Evolutionary conservation across 495 filamentous ascomycete species (phyloP).

Genomic region (Saxispiralis lemnorum): DNA sequence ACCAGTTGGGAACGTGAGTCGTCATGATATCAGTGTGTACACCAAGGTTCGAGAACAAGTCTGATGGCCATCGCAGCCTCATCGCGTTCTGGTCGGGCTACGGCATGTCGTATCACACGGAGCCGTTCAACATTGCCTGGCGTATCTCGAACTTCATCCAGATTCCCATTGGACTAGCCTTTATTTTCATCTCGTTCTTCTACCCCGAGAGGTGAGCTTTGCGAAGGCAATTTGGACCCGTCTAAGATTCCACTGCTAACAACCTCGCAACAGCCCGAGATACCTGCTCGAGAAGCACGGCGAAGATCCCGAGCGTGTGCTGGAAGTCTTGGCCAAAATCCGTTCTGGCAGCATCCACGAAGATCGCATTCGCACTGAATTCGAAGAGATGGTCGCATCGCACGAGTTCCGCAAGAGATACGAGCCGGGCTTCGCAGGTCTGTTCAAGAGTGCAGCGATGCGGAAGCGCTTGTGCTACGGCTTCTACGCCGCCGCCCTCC

Average conservation of each 20-base stretch:
- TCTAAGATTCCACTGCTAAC: no score
- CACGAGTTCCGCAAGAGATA: conserved; percentile 21
- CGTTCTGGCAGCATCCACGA: conserved; percentile 19
- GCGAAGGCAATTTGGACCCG: no score
- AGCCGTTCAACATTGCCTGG: conserved; percentile 27
- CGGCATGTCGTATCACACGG: conserved; percentile 26
- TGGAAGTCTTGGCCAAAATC: conserved; percentile 19
- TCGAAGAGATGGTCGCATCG: conserved; percentile 24
- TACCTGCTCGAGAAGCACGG: conserved; percentile 25
- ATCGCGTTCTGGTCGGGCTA: conserved; percentile 28
- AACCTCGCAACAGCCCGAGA: conserved; percentile 15
- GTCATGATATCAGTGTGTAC: background rate
- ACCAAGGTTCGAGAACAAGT: background rate
- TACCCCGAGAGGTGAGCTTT: conserved; percentile 19
- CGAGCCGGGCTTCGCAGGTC: conserved; percentile 19
- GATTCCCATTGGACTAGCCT: conserved; percentile 23
- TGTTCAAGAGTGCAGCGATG: conserved; percentile 23
- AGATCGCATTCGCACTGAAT: conserved; percentile 22
- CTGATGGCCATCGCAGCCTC: conserved; percentile 3
- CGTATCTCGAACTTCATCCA: conserved; percentile 25
- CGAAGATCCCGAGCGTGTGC: conserved; percentile 20
- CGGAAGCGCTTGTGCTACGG: conserved; percentile 24
- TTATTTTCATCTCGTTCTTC: conserved; percentile 23
- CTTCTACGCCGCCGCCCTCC: conserved; percentile 23
- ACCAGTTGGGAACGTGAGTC: conserved; percentile 20